phyloP scores from a whole-genome alignment of 306 rosid genomes.

The Cicer cuneatum region DNA sequence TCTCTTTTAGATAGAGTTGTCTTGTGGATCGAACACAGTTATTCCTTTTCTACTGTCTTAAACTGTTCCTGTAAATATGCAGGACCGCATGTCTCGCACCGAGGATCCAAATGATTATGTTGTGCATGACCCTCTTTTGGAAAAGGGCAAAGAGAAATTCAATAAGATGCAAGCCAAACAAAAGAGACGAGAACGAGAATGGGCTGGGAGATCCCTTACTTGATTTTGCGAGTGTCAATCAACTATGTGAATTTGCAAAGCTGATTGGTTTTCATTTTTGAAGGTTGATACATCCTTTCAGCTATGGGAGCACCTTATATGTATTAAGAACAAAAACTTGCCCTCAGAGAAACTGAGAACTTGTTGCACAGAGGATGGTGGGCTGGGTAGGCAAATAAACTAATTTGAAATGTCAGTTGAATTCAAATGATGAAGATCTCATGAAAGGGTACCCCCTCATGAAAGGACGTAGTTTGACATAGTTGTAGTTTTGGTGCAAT shows the following conservation, averaged over 20 bases:
- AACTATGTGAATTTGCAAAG: conserved; percentile 36
- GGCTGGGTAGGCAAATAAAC: conserved; percentile 23
- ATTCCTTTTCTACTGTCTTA: conserved; percentile 9
- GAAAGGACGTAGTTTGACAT: background rate
- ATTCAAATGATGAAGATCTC: conserved; percentile 18
- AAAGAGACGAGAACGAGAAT: conserved; percentile 61
- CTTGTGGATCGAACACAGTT: background rate
- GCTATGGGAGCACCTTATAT: background rate
- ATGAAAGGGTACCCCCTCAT: conserved; percentile 2
- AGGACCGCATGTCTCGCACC: conserved; percentile 90
- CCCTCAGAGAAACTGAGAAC: background rate
- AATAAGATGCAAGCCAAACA: conserved; percentile 91
- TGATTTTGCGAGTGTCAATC: conserved; percentile 39
- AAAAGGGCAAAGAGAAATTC: conserved; percentile 94
- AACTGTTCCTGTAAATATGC: conserved; percentile 33
- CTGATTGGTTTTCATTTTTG: conserved; percentile 12
- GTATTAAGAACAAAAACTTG: background rate
- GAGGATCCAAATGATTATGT: conserved; percentile 86
- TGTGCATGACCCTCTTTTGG: conserved; percentile 90
- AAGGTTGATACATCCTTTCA: conserved; percentile 13
- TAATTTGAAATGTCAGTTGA: conserved; percentile 32
- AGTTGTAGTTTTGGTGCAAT: conserved; percentile 37
- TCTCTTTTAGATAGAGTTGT: background rate
- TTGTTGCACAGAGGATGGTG: background rate
- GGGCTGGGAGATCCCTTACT: conserved; percentile 65